Conservation (phyloP, 2,329 filamentous ascomycete species). For the Escovopsis sp. region DNA sequence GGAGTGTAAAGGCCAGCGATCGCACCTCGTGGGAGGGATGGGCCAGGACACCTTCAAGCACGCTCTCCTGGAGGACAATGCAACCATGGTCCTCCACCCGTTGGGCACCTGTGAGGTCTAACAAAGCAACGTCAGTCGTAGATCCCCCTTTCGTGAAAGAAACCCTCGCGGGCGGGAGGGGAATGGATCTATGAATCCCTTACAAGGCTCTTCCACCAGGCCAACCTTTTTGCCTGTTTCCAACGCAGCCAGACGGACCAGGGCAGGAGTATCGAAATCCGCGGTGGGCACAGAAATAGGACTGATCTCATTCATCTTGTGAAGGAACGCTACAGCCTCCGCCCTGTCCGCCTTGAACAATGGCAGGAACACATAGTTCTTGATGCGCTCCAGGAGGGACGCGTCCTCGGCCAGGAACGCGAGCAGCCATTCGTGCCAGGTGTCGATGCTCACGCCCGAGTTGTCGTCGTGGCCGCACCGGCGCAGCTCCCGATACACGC, state of each 20-base stretch:
- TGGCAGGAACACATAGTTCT: conserved; percentile 47
- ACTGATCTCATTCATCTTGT: conserved; percentile 35
- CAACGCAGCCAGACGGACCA: conserved; percentile 50
- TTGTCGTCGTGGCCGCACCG: conserved; percentile 12
- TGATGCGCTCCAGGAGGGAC: conserved; percentile 43
- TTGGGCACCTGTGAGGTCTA: conserved; percentile 14
- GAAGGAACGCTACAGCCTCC: conserved; percentile 41
- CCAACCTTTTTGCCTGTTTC: conserved; percentile 57
- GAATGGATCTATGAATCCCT: conserved; percentile 2
- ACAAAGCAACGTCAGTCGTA: no score
- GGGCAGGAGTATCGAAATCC: conserved; percentile 35
- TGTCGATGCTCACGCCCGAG: conserved; percentile 18
- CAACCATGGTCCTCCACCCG: conserved; percentile 9
- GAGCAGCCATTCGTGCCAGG: conserved; percentile 43
- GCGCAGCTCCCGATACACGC: conserved; percentile 34
- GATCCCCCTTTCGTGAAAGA: no score
- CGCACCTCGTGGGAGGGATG: conserved; percentile 50
- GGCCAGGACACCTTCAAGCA: conserved; percentile 36
- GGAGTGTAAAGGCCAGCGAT: conserved; percentile 64
- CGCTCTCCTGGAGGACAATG: conserved; percentile 23
- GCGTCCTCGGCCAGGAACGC: conserved; percentile 31
- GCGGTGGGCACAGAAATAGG: conserved; percentile 28
- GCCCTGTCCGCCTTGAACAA: conserved; percentile 43
- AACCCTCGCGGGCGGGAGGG: background rate
- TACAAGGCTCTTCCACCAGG: conserved; percentile 52